These are phyloP conservation scores for Beta lomatogona DNA, from an alignment of 179 eudicot genomes.

Conservation along the genomic window DNA sequence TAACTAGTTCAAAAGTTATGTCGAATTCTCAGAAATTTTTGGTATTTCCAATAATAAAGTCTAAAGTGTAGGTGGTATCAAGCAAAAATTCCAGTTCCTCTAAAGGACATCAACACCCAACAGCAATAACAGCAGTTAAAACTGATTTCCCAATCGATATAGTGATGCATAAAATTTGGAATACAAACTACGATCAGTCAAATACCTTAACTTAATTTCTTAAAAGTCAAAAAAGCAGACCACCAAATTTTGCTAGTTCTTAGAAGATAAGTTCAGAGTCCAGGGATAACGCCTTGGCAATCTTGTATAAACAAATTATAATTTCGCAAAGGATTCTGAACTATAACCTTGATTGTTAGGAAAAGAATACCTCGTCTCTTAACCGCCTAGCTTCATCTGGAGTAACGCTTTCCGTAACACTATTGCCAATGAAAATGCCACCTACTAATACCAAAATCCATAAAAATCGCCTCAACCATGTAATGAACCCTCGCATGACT, in stretches of 20 bases:
- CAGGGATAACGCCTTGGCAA: not conserved
- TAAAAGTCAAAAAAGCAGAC: not conserved
- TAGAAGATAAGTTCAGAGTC: not conserved
- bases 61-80: not conserved
- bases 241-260: not conserved
- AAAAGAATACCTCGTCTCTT: conserved; percentile 74
- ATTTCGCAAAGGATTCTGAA: no score
- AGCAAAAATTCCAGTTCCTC: not conserved
- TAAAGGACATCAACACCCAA: not conserved
- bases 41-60: not conserved
- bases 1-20: not conserved
- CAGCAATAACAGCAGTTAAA: not conserved
- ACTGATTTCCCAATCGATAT: not conserved
- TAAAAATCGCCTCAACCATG: conserved; percentile 18
- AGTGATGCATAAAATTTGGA: not conserved
- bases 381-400: conserved; percentile 75
- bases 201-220: not conserved
- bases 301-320: not conserved
- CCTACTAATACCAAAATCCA: conserved; percentile 17
- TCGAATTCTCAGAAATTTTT: not conserved
- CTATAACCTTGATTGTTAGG: not conserved
- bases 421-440: conserved; percentile 34
- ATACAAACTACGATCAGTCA: not conserved
- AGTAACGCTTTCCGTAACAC: conserved; percentile 64
- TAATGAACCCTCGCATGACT: conserved; percentile 25